Evolutionary conservation across 1,139 yeast genomes (phyloP).

Genomic region (Geotrichum aggregatum): DNA sequence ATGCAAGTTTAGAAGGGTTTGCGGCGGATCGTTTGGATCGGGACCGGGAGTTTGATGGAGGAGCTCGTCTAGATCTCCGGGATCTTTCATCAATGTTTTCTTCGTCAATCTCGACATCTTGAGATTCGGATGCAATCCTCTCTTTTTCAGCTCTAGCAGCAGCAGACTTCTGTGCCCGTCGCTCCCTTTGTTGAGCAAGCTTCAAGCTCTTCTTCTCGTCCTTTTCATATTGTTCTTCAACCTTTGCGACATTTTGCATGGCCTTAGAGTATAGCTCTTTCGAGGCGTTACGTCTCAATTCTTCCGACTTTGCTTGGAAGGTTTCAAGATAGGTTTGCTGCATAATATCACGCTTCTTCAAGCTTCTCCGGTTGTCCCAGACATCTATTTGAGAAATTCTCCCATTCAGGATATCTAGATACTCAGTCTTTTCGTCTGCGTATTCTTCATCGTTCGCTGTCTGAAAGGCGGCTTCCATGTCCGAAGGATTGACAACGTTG

Average conservation of each 20-base stretch:
- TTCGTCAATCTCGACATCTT: slow-evolving; percentile 16
- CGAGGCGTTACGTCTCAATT: slow-evolving; percentile 28
- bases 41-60: neutral
- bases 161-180: slow-evolving; percentile 18
- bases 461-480: slow-evolving; percentile 23
- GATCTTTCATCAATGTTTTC: slow-evolving; percentile 23
- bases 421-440: slow-evolving; percentile 28
- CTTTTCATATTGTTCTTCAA: slow-evolving; percentile 24
- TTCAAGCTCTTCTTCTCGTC: slow-evolving; percentile 23
- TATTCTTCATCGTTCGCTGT: slow-evolving; percentile 24
- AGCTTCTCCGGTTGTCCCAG: slow-evolving; percentile 19
- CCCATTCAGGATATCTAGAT: slow-evolving; percentile 23
- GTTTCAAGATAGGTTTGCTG: slow-evolving; percentile 24
- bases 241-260: slow-evolving; percentile 25
- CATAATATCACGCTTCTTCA: slow-evolving; percentile 21
- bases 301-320: slow-evolving; percentile 24
- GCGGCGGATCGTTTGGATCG: slow-evolving; percentile 2
- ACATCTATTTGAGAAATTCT: slow-evolving; percentile 23
- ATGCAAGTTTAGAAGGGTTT: neutral
- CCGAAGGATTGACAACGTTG: slow-evolving; percentile 19
- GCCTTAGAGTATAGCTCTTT: slow-evolving; percentile 30
- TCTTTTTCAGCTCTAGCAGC: slow-evolving; percentile 16
- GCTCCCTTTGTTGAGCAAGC: slow-evolving; percentile 17
- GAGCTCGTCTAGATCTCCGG: neutral
- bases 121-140: neutral